Base-by-base conservation (phyloP, 1,284 basidiomycete genomes). In the Naganishia sp. region DNA sequence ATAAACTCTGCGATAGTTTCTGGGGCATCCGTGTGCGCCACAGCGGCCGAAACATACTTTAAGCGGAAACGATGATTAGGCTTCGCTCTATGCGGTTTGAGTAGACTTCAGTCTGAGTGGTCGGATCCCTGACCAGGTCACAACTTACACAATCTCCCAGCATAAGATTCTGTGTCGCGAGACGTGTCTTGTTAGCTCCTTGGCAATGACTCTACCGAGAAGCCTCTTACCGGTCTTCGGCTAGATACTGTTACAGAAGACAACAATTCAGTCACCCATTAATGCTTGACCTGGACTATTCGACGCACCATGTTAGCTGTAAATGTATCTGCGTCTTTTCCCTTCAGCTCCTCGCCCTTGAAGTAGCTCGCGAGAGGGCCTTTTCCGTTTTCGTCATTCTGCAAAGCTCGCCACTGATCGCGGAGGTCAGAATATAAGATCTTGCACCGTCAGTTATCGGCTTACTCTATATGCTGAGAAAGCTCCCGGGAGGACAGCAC, bases 1-100 rank as follows among this genome's bases (percentile, higher is more conserved):
- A 99, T 98, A 76, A 99, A 96, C 78, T 99, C 96, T 11, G 94
- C 88, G 23, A 98, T 84, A 0, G 87, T 85, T 72, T 97, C 94
- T 5, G 96, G 96, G 10, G 97, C 92, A 78, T 99, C 96, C 0
- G 96, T 99, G 77, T 98, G 95, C 10, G 90, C 96, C 36, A 93
- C 87, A 0, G 96, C 94, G 36, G 89, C 88, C 80, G 94, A 96
- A 74, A 99, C 95, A 74, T 94, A 99, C 81, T 91, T 93, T 57
- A 99, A 84, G 6, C 97, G 86, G 95, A 95, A 99, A 72, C 87
- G 86, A 2, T 86, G 87, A 70, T 93, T 90, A 1, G 88, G 83
- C 77, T 97, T 98, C 0, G 95, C 93, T 3, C 77, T 78, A 23
- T n/a, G 13, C 21, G n/a, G 36, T 2, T 28, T 25, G 23, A 25